Evolutionary conservation across 352 stramenopile species (phyloP).

Genomic region (Phytophthora hybrid): DNA sequence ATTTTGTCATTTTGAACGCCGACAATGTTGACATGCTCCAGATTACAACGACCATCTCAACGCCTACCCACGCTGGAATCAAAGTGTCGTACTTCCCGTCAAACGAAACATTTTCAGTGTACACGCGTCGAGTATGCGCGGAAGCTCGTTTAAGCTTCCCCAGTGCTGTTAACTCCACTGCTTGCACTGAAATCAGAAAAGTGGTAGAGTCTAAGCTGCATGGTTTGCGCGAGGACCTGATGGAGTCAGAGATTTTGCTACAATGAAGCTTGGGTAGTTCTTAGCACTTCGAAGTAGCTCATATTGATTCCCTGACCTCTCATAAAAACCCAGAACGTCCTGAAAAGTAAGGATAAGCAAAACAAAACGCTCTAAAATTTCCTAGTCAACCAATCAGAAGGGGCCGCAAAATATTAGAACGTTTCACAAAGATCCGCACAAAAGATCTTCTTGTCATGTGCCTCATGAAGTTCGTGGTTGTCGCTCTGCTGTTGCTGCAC

Average conservation of each 20-base stretch:
- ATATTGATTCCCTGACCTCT: too few species aligned
- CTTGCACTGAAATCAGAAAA: neutral
- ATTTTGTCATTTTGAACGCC: neutral
- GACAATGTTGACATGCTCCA: neutral
- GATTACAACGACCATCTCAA: conserved; percentile 1
- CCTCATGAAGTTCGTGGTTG: neutral
- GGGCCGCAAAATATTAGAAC: neutral
- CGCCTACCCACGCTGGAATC: neutral
- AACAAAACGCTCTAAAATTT: too few species aligned
- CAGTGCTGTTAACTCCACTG: neutral
- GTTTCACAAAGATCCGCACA: neutral
- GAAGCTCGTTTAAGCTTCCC: conserved; percentile 5
- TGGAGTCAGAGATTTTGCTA: neutral
- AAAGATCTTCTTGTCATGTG: neutral
- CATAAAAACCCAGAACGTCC: too few species aligned
- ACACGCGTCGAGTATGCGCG: neutral
- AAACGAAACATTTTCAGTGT: neutral
- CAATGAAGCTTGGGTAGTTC: neutral
- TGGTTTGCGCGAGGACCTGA: neutral
- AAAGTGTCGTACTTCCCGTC: conserved; percentile 7
- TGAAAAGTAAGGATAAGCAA: too few species aligned
- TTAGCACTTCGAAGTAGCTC: too few species aligned
- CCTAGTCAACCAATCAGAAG: neutral
- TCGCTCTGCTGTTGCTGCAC: neutral
- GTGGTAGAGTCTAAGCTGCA: neutral